Base-by-base conservation (phyloP, 495 filamentous ascomycete genomes). In the Parmelia sp. region DNA sequence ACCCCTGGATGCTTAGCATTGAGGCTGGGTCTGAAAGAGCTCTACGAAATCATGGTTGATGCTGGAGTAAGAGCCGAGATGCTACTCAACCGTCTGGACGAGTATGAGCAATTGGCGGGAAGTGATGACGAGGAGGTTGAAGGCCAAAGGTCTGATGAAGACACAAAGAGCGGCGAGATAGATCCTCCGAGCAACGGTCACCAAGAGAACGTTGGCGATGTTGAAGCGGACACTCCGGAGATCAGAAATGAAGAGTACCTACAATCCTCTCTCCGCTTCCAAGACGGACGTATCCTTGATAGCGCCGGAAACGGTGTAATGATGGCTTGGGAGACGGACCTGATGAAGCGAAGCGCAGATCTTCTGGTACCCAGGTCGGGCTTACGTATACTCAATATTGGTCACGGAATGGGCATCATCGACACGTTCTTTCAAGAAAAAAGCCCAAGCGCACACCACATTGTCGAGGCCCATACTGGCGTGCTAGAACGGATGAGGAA, bases 401-500 rank as follows among this genome's bases (percentile, higher is more conserved):
- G 94, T 9, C 92, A 96, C 68, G 94, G 94, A 1, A 94, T 98
- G 91, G 94, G 94, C 21, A 97, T 98, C 55, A 85, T 97, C 42
- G 94, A 98, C 69, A 72, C 73, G n/a, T 85, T 90, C 74, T 89
- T 97, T 71, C 87, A 90, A 60, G 79, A 78, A 25, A 84, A 84
- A n/a, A 57, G 55, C 4, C 90, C 91, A 0, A 72, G 80, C 0
- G 71, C 74, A 6, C 92, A 92, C 66, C 91, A 98, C 74, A 91
- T 97, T 68, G 84, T 97, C 71, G 94, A 97, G 77, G 91, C 95
- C 12, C 95, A 98, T 68, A 87, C 90, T 1, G 84, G 83, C 45
- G 91, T 98, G 9, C 76, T 96, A 3, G 80, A 79, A 23, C 83
- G 88, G 61, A 86, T 97, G 76, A 72, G 70, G 10, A 76, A 81